Evolutionary conservation across 352 stramenopile genomes (phyloP).

Genomic region (Pythium diclinum): DNA sequence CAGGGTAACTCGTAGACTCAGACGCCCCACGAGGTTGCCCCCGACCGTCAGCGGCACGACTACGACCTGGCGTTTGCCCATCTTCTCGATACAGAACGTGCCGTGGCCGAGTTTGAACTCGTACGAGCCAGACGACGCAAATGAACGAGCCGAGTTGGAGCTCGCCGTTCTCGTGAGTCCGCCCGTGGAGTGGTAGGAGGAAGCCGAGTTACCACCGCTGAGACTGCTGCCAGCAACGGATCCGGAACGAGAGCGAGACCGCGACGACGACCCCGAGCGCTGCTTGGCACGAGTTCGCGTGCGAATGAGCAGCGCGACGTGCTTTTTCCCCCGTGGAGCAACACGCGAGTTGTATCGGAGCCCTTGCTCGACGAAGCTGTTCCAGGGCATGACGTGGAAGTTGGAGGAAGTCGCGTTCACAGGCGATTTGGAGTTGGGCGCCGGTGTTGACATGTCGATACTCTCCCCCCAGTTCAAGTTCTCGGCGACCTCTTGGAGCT

Average conservation of each 20-base stretch:
- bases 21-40: conserved; percentile 51
- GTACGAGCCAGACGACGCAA: conserved; percentile 33
- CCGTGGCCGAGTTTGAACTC: conserved; percentile 61
- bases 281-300: conserved; percentile 29
- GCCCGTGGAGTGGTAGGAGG: conserved; percentile 3
- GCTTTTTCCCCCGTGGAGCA: conserved; percentile 45
- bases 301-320: conserved; percentile 49
- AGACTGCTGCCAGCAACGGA: background rate
- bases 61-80: conserved; percentile 44
- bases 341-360: conserved; percentile 64
- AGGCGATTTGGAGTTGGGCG: conserved; percentile 24
- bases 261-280: conserved; percentile 22
- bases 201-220: background rate
- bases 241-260: conserved; percentile 16
- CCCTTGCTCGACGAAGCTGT: conserved; percentile 64
- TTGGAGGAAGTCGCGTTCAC: conserved; percentile 56
- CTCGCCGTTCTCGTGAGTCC: background rate
- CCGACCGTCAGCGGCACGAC: conserved; percentile 61
- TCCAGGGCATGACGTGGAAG: conserved; percentile 69
- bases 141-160: conserved; percentile 15
- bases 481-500: conserved; percentile 73
- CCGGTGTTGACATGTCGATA: conserved; percentile 21
- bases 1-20: conserved; percentile 59
- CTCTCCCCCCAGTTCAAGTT: conserved; percentile 57
- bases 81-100: conserved; percentile 61